Base-by-base conservation (phyloP, 352 stramenopile species). In the Peronospora destructor region DNA sequence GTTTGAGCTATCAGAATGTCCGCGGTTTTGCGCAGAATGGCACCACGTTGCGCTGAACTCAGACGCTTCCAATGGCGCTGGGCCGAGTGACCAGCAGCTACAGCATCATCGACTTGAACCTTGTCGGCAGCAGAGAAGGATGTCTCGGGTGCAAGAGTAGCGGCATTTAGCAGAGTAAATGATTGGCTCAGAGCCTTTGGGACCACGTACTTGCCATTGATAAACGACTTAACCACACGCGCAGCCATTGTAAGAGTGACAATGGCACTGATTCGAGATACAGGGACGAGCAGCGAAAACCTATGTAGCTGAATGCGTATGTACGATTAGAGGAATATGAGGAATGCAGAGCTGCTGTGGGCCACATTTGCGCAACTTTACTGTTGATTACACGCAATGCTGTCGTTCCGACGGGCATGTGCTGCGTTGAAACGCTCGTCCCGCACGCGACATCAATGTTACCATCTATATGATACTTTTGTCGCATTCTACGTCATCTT, bases 61-160 rank as follows among this genome's bases (percentile, higher is more conserved):
- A 74, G 58, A n/a, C 54, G 52, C 29, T 66, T 71, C 84, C 84
- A 94, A 34, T 89, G 69, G 1, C 40, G 38, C 50, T 94, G 84
- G 1, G 64, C 84, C 0, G 62, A 52, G 2, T 29, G 19, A 0
- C 79, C 71, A 8, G 53, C 60, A 10, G 53, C 44, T 7, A 94
- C 75, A 3, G 84, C 81, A 0, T 66, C 47, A 7, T 68, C 23
- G 14, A 94, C 79, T 35, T 87, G 67, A 19, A 26, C 4, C 6
- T 49, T 49, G 42, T 87, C 75, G 0, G 67, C 65, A 23, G 61
- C 56, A 29, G 60, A 54, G 46, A 87, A 85, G 21, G 71, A 64
- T 21, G 76, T 88, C 46, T 85, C 73, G 0, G 76, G 66, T 4
- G 33, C 28, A 2, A 58, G 54, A 2, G 72, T 85, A 16, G 64